These are phyloP conservation scores for Sapria himalayana DNA, from an alignment of 345 rosid genomes.

Conservation along the genomic window DNA sequence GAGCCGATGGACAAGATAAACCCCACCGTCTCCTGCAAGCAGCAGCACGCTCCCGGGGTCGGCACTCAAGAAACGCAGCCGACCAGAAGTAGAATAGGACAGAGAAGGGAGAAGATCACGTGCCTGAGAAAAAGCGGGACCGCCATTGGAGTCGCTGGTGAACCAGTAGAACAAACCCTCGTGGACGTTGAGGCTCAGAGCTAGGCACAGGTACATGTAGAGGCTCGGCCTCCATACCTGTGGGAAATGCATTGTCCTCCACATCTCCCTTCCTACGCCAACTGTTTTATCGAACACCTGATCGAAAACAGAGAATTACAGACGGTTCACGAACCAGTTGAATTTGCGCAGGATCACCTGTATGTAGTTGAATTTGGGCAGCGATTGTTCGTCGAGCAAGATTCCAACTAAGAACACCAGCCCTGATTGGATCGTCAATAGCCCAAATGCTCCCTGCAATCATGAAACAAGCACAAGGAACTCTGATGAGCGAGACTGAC, in stretches of 20 bases:
- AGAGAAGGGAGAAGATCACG: conserved; percentile 3
- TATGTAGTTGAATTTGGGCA: conserved; percentile 16
- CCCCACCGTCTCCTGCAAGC: conserved; percentile 52
- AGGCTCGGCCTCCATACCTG: conserved; percentile 63
- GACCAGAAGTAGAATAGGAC: too few relatives aligned
- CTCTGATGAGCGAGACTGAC: neutral
- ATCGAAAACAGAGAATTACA: conserved; percentile 1
- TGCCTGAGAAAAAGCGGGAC: conserved; percentile 53
- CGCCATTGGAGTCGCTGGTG: conserved; percentile 57
- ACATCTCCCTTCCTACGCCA: conserved; percentile 39
- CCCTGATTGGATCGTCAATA: conserved; percentile 35
- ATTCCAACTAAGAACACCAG: conserved; percentile 29
- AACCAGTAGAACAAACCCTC: conserved; percentile 83
- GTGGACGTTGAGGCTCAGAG: conserved; percentile 42
- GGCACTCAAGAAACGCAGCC: too few relatives aligned
- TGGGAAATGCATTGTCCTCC: conserved; percentile 33
- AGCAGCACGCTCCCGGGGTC: too few relatives aligned
- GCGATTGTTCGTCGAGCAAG: conserved; percentile 22
- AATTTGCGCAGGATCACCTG: conserved; percentile 15
- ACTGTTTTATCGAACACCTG: conserved; percentile 39
- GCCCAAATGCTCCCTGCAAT: conserved; percentile 53
- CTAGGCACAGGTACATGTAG: conserved; percentile 40
- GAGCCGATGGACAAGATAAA: conserved; percentile 41
- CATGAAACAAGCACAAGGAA: conserved; percentile 6
- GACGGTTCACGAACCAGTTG: neutral